Base-by-base conservation (phyloP, 805 yeast species). In the Monosporozyma yasuniensis region DNA sequence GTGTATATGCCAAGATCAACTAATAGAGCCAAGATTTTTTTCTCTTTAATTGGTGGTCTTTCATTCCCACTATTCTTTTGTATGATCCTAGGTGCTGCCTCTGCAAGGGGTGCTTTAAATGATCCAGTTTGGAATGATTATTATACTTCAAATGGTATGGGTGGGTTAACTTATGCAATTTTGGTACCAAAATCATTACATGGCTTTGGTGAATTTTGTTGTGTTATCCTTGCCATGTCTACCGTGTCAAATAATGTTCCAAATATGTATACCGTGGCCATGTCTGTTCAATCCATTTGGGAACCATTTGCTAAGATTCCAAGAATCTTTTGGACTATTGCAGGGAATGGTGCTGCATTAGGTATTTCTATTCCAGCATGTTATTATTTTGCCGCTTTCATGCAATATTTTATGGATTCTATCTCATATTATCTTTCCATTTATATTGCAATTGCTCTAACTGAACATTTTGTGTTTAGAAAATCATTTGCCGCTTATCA, bases 211-310 rank as follows among this genome's bases (percentile, higher is more conserved):
- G 83, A 87, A 67, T 88, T 90, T 75, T 82, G 90, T 69, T 79
- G 90, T 69, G 96, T 90, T 30, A 28, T 90, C 18, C 72, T 90
- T 55, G 87, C 95, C 16, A 70, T 90, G 56, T 87, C 96, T 30
- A 87, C 96, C 30, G 84, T 90, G 50, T 83, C 96, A 56, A 88
- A 87, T 76, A 89, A 88, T 72, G 80, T 89, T 67, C 96, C 96
- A 68, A 89, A 88, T 74, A 82, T 88, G 84, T 90, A 90, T 74
- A 87, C 97, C 23, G 79, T 88, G 60, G 90, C 88, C 39, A 75
- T 90, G 63, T 82, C 89, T 56, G 88, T 89, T 34, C 97, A 90
- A 72, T 80, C 93, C 42, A 71, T 85, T 60, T 85, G 91, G 85
- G 79, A 84, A 50, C 80, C 79, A 55, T 78, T 89, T 62, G 74